Conservation (phyloP, 768 basidiomycete species). For the Ephemerocybe angulata region DNA sequence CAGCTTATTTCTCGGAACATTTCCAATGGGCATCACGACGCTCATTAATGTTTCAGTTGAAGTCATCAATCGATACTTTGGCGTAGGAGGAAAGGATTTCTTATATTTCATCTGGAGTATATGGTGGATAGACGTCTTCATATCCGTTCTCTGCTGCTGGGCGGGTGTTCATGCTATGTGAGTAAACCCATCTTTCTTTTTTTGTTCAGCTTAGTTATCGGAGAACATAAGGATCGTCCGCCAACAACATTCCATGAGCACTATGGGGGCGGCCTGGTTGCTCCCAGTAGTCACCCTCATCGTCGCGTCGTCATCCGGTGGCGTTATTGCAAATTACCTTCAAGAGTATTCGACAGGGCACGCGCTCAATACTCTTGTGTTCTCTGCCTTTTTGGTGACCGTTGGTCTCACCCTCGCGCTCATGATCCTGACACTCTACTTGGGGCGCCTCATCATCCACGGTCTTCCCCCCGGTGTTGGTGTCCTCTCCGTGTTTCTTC, state of each 20-base stretch:
- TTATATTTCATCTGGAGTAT: constrained; percentile 55
- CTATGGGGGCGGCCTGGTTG: constrained; percentile 65
- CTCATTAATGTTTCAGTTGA: constrained; percentile 49
- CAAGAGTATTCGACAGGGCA: constrained; percentile 38
- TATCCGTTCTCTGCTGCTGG: constrained; percentile 59
- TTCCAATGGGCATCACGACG: constrained; percentile 61
- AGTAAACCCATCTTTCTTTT: constrained; percentile 19
- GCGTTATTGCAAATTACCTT: constrained; percentile 50
- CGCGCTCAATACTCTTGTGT: constrained; percentile 52
- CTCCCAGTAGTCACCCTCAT: constrained; percentile 73
- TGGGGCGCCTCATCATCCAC: constrained; percentile 54
- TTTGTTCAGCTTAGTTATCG: background rate
- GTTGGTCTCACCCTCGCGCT: constrained; percentile 57
- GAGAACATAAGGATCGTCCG: constrained; percentile 53
- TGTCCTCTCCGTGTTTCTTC: constrained; percentile 65
- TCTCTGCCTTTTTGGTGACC: constrained; percentile 52
- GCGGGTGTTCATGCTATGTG: constrained; percentile 66
- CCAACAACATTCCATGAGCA: constrained; percentile 51
- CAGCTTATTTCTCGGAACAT: constrained; percentile 42
- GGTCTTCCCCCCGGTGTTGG: constrained; percentile 47
- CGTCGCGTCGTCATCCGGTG: constrained; percentile 68
- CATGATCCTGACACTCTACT: constrained; percentile 65
- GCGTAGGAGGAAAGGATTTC: constrained; percentile 50
- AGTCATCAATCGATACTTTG: constrained; percentile 40
- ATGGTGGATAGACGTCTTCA: constrained; percentile 64